Evolutionary conservation across 2,329 filamentous ascomycete genomes (phyloP).

Genomic region (Hypoxylon sp.): DNA sequence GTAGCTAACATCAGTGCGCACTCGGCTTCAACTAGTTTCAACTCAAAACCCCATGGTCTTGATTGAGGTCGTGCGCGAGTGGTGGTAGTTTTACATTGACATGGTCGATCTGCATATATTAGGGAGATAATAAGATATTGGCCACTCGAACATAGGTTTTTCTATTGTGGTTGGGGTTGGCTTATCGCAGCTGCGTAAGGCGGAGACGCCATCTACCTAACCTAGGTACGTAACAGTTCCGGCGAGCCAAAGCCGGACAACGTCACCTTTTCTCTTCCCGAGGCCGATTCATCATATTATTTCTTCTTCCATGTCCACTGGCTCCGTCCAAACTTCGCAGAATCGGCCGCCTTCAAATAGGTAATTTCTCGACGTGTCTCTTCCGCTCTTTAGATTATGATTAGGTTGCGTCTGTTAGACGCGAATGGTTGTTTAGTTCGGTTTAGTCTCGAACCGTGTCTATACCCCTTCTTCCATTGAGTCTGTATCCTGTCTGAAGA

Average conservation of each 20-base stretch:
- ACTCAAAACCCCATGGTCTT: not conserved
- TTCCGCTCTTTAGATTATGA: constrained; percentile 34
- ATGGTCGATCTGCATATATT: not conserved
- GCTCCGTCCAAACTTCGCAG: constrained; percentile 10
- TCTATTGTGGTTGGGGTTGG: constrained; percentile 30
- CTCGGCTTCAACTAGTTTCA: not conserved
- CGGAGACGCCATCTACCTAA: constrained; percentile 31
- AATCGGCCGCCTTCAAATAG: too few relatives aligned
- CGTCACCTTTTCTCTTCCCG: not conserved
- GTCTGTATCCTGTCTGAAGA: constrained; percentile 25
- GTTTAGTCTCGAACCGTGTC: constrained; percentile 30
- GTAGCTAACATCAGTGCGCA: not conserved
- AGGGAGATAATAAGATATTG: not conserved
- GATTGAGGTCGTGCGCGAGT: not conserved
- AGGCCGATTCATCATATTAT: constrained; percentile 30
- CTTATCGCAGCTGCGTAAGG: constrained; percentile 27
- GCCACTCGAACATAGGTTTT: constrained; percentile 29
- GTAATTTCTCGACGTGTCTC: constrained; percentile 18
- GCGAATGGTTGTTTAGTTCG: constrained; percentile 14
- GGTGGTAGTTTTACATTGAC: not conserved
- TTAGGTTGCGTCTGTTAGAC: constrained; percentile 34
- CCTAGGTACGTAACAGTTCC: not conserved
- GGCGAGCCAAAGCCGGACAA: constrained; percentile 18
- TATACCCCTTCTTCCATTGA: constrained; percentile 30
- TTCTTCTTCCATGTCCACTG: constrained; percentile 14